Base-by-base conservation (phyloP, 192 early-diverging fungal species). In the Coemansia sp. region DNA sequence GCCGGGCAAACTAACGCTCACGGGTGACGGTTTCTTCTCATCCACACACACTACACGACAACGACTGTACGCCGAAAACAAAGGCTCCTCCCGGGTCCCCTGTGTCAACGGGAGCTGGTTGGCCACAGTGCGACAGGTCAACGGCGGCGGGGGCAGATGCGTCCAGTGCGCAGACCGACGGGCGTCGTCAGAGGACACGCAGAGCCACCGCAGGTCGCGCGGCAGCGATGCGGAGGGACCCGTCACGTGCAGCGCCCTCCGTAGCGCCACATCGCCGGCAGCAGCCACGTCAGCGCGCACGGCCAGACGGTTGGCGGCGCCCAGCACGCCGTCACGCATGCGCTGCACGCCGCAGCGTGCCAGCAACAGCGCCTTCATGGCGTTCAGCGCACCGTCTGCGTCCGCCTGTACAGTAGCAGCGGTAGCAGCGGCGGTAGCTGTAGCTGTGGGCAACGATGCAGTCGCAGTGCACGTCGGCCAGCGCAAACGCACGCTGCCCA, bases 381-480 rank as follows among this genome's bases (percentile, higher is more conserved):
- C 11, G 1, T 24, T 24, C 6, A 24, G 55, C 22, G 25, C 54
- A 19, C 33, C 34, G 27, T 30, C 27, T 5, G 4, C 27, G 27
- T 30, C 27, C 27, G 4, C 27, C n/a, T n/a, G n/a, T n/a, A n/a
- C n/a, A n/a, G n/a, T n/a, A n/a, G n/a, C n/a, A n/a, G n/a, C n/a
- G n/a, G n/a, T n/a, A n/a, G n/a, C n/a, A n/a, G n/a, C n/a, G n/a
- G n/a, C n/a, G n/a, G n/a, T n/a, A n/a, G n/a, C n/a, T n/a, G n/a
- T n/a, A n/a, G n/a, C n/a, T n/a, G n/a, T n/a, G n/a, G n/a, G n/a
- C n/a, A n/a, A n/a, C n/a, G n/a, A n/a, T n/a, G n/a, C n/a, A n/a
- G n/a, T n/a, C n/a, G n/a, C n/a, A n/a, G n/a, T n/a, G 38, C 64
- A 67, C 0, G 71, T 73, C 3, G 67, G 62, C 73, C 73, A 76